phyloP scores from a whole-genome alignment of 345 rosid species.

The Boechera retrofracta region DNA sequence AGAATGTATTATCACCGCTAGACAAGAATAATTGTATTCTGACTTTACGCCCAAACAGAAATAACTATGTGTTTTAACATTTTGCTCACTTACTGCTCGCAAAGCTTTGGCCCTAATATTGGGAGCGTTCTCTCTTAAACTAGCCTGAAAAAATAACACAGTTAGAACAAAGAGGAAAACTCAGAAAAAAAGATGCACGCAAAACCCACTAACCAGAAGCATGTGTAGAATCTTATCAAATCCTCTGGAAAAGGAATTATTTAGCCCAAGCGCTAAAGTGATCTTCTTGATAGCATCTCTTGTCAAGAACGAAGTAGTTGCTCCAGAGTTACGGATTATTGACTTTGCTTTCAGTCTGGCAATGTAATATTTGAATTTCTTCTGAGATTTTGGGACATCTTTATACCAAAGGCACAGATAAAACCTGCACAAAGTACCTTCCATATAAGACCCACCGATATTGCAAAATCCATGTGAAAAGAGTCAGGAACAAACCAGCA shows the following conservation, averaged over 20 bases:
- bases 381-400: slow-evolving; percentile 80
- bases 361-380: slow-evolving; percentile 68
- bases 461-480: slow-evolving; percentile 15
- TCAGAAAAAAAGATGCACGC: slow-evolving; percentile 8
- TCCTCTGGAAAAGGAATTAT: slow-evolving; percentile 95
- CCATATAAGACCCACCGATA: slow-evolving; percentile 39
- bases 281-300: slow-evolving; percentile 87
- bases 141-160: slow-evolving; percentile 65
- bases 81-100: slow-evolving; percentile 73
- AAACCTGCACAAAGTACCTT: slow-evolving; percentile 67
- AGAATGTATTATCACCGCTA: slow-evolving; percentile 41
- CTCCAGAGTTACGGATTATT: slow-evolving; percentile 78
- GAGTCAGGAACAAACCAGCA: slow-evolving; percentile 67
- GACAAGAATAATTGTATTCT: slow-evolving; percentile 29
- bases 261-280: slow-evolving; percentile 82
- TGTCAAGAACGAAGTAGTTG: slow-evolving; percentile 57
- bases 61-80: slow-evolving; percentile 8
- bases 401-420: slow-evolving; percentile 94
- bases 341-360: slow-evolving; percentile 85
- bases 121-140: slow-evolving; percentile 97
- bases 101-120: slow-evolving; percentile 94
- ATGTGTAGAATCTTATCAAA: slow-evolving; percentile 92
- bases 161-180: slow-evolving; percentile 26
- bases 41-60: slow-evolving; percentile 26
- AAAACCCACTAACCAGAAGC: slow-evolving; percentile 85